These are phyloP conservation scores for Schizochytrium sp. DNA, from an alignment of 108 stramenopile species.

Conservation along the genomic window DNA sequence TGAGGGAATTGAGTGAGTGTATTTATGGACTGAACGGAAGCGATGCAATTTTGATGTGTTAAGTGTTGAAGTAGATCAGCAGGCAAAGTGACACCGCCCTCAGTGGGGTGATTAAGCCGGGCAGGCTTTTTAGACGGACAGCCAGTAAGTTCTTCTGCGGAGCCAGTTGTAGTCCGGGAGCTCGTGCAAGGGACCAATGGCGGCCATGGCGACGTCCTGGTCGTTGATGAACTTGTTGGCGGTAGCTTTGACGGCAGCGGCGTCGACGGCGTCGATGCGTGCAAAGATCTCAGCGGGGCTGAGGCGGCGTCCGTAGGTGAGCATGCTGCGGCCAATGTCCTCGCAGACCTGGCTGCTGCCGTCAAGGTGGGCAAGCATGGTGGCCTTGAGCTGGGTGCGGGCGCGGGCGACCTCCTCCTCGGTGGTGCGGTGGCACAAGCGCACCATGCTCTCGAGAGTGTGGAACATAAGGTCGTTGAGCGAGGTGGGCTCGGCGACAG, in stretches of 20 bases:
- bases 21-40: no score
- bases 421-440: conserved; percentile 88
- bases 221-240: conserved; percentile 89
- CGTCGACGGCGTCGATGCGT: conserved; percentile 92
- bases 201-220: conserved; percentile 97
- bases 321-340: conserved; percentile 97
- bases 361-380: conserved; percentile 96
- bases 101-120: not conserved
- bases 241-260: conserved; percentile 90
- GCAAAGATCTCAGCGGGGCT: conserved; percentile 96
- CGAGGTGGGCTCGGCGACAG: conserved; percentile 90
- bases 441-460: conserved; percentile 88
- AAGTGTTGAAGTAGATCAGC: no score
- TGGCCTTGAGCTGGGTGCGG: conserved; percentile 95
- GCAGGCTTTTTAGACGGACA: conserved; percentile 68
- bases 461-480: conserved; percentile 87
- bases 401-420: conserved; percentile 85
- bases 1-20: no score
- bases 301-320: conserved; percentile 98
- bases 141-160: conserved; percentile 79
- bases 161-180: conserved; percentile 90
- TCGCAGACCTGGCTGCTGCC: conserved; percentile 94
- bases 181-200: conserved; percentile 96
- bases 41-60: no score
- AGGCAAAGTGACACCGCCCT: no score